phyloP scores from a whole-genome alignment of 305 asterid species.

The Euphrasia arctica region DNA sequence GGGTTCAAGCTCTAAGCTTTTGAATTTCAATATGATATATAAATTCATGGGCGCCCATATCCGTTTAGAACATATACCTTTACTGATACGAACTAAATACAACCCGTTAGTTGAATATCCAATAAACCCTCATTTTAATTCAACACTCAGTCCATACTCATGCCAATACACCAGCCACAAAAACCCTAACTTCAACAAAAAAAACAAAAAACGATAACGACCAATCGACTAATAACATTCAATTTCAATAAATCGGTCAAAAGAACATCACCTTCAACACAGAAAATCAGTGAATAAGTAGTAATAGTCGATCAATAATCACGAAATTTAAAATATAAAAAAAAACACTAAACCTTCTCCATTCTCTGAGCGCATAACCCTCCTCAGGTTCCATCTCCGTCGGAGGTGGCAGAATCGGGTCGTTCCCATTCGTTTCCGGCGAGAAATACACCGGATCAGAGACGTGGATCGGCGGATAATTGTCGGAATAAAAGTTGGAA shows the following conservation, averaged over 20 bases:
- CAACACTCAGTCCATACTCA: conserved; percentile 7
- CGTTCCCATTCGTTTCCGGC: conserved; percentile 30
- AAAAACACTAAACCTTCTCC: conserved; percentile 57
- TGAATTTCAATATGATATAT: not conserved
- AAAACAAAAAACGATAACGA: not conserved
- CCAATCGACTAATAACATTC: not conserved
- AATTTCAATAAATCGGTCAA: too few relatives aligned
- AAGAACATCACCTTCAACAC: not conserved
- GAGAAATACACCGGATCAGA: conserved; percentile 45
- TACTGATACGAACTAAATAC: not conserved
- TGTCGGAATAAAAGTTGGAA: conserved; percentile 42
- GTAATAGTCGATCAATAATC: conserved; percentile 13
- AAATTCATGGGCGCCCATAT: not conserved
- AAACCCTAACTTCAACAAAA: not conserved
- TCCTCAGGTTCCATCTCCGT: conserved; percentile 51
- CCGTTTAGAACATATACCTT: not conserved
- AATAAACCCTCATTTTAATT: conserved; percentile 3
- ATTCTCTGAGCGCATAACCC: conserved; percentile 66
- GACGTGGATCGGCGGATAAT: conserved; percentile 38
- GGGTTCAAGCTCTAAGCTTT: not conserved
- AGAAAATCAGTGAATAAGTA: not conserved
- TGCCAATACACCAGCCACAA: conserved; percentile 7
- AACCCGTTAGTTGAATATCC: conserved; percentile 8
- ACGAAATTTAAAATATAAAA: not conserved
- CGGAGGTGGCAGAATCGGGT: conserved; percentile 52